Base-by-base conservation (phyloP, 805 yeast species). In the Kuraishia borneana region DNA sequence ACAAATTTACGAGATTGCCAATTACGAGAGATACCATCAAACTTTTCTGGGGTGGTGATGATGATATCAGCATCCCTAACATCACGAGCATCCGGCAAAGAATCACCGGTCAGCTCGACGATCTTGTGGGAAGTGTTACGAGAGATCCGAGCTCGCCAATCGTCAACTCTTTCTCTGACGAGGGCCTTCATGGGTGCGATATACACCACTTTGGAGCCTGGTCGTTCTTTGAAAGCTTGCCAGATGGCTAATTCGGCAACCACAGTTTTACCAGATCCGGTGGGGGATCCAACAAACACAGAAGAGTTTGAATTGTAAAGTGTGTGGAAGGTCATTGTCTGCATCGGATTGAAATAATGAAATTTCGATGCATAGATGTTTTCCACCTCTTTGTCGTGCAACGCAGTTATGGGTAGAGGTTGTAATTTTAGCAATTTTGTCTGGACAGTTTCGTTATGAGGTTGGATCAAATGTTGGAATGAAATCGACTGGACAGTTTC, bases 221-320 rank as follows among this genome's bases (percentile, higher is more conserved):
- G 96, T 38, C 68, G 76, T 31, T 82, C 80, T 31, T 69, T 73
- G 53, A 89, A 82, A 1, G 98, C 96, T 52, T 87, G 89, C 96
- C 97, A 92, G 12, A 92, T 83, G 0, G 97, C 97, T 36, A 92
- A 58, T 51, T 92, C 99, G 0, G 97, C 95, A 20, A 94, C 97
- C 22, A 92, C 81, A 0, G 98, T 92, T 55, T 92, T 92, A 44
- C 99, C 99, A 0, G 96, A 89, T 18, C 98, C 98, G 2, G 98
- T 92, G 3, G 99, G 99, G 0, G 97, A 87, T 7, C 99, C 99
- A 30, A 92, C 83, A 54, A 92, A 83, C 0, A 81, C 88, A 51
- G 82, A 83, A 2, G 80, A 69, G 41, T 81, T 73, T 1, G 80
- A 60, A 53, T 92, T 76, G 58, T 88, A 92, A 31, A 92, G 58